Conservation (phyloP, 768 basidiomycete genomes). For the Lactarius tabidus region DNA sequence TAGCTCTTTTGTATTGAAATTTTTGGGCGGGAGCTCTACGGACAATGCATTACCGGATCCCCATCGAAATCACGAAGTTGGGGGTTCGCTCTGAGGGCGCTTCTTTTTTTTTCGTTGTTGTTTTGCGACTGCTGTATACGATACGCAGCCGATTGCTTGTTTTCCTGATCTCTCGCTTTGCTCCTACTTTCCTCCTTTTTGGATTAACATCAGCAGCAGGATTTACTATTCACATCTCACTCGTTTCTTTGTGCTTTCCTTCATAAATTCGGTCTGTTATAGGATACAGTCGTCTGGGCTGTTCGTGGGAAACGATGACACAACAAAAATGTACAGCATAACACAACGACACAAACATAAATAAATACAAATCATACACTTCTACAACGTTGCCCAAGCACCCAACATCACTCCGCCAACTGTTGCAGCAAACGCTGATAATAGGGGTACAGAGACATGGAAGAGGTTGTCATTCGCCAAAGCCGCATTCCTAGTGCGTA, state of each 20-base stretch:
- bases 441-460: slow-evolving; percentile 3
- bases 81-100: neutral
- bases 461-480: slow-evolving; percentile 1
- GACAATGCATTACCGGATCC: neutral
- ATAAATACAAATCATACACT: neutral
- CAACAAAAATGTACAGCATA: too few relatives aligned
- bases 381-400: slow-evolving; percentile 18
- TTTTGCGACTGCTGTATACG: neutral
- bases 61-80: neutral
- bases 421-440: slow-evolving; percentile 19
- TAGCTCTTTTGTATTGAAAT: neutral
- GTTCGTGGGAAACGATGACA: too few relatives aligned
- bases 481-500: slow-evolving; percentile 5
- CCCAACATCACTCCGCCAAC: slow-evolving; percentile 21
- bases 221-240: neutral
- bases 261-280: neutral
- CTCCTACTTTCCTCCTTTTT: neutral
- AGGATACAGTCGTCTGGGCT: too few relatives aligned
- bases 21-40: slow-evolving; percentile 18
- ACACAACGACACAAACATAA: neutral
- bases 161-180: neutral
- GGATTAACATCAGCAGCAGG: neutral
- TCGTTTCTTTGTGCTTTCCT: neutral
- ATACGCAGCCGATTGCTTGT: neutral
- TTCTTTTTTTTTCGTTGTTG: neutral